Percentiles rank a stretch among this genome's conserved stretches.
These are phyloP conservation scores for Metschnikowia hibisci DNA, from an alignment of 805 yeast species.

Conservation along the genomic window DNA sequence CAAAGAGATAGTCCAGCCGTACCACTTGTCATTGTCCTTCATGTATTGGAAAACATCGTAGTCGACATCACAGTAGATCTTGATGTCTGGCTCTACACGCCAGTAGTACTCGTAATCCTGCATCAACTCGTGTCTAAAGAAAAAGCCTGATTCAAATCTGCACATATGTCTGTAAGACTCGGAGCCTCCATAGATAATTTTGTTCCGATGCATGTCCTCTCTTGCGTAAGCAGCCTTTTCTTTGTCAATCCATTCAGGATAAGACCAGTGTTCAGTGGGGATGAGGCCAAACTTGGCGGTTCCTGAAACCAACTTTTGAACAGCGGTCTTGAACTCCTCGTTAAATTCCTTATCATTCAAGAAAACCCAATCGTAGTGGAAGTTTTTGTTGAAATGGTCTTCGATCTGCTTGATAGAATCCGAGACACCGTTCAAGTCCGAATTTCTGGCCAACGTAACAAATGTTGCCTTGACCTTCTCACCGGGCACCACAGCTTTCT, in stretches of 20 bases:
- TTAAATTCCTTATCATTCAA: constrained; percentile 24
- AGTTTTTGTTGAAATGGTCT: constrained; percentile 20
- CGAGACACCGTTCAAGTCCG: constrained; percentile 13
- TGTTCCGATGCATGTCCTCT: constrained; percentile 20
- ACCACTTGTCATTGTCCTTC: constrained; percentile 21
- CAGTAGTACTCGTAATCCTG: constrained; percentile 24
- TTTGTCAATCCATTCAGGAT: constrained; percentile 20
- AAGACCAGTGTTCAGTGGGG: constrained; percentile 21
- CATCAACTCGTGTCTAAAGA: constrained; percentile 21
- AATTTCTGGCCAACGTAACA: constrained; percentile 17
- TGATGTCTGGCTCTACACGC: constrained; percentile 24
- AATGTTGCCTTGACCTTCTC: constrained; percentile 64
- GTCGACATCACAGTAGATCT: constrained; percentile 22
- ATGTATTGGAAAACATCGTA: constrained; percentile 25
- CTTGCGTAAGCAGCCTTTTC: constrained; percentile 26
- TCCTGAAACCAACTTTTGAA: constrained; percentile 19
- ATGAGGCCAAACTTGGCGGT: constrained; percentile 19
- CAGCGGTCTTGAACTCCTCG: constrained; percentile 19
- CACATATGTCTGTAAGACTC: constrained; percentile 21
- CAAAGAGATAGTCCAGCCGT: constrained; percentile 24
- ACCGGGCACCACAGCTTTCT: background rate
- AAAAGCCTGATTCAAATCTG: constrained; percentile 21
- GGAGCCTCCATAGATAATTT: constrained; percentile 29
- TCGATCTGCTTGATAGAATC: constrained; percentile 22
- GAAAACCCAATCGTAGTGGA: constrained; percentile 26